These are phyloP conservation scores for Pyrenula aspistea DNA, from an alignment of 495 filamentous ascomycete species.

Conservation along the genomic window DNA sequence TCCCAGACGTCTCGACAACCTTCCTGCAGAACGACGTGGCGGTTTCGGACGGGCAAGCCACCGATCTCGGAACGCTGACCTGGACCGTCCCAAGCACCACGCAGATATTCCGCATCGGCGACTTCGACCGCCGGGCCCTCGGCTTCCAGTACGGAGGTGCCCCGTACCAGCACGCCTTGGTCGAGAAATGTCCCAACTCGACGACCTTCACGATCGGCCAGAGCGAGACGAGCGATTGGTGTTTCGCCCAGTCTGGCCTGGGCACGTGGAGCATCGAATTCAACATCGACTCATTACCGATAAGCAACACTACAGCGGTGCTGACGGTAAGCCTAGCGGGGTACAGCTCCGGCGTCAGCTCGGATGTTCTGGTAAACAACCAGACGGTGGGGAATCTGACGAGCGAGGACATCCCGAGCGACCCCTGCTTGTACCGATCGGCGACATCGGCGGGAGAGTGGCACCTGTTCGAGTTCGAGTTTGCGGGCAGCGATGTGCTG, in stretches of 20 bases:
- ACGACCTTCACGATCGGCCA: slow-evolving; percentile 19
- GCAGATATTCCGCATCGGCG: slow-evolving; percentile 25
- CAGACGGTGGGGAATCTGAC: slow-evolving; percentile 9
- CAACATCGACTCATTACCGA: not conserved
- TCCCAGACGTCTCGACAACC: slow-evolving; percentile 21
- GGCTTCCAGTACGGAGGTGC: slow-evolving; percentile 24
- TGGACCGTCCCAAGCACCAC: slow-evolving; percentile 16
- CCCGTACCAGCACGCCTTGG: slow-evolving; percentile 19
- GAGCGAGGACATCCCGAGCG: slow-evolving; percentile 8
- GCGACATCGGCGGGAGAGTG: slow-evolving; percentile 22
- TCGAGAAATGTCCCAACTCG: slow-evolving; percentile 19
- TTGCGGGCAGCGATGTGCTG: slow-evolving; percentile 5
- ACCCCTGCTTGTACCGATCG: slow-evolving; percentile 19
- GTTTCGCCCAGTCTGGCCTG: slow-evolving; percentile 19
- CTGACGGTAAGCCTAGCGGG: slow-evolving; percentile 19
- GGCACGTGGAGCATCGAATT: slow-evolving; percentile 24
- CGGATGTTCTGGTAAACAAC: slow-evolving; percentile 13
- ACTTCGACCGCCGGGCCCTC: slow-evolving; percentile 23
- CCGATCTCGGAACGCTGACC: slow-evolving; percentile 8
- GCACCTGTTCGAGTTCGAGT: slow-evolving; percentile 19
- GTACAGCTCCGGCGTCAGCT: slow-evolving; percentile 12
- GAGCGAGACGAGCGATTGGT: slow-evolving; percentile 19
- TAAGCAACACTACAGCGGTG: slow-evolving; percentile 2
- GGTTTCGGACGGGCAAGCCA: slow-evolving; percentile 13
- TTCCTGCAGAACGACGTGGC: slow-evolving; percentile 18